phyloP scores from a whole-genome alignment of 768 basidiomycete species.

The Macrolepiota dolichaula region DNA sequence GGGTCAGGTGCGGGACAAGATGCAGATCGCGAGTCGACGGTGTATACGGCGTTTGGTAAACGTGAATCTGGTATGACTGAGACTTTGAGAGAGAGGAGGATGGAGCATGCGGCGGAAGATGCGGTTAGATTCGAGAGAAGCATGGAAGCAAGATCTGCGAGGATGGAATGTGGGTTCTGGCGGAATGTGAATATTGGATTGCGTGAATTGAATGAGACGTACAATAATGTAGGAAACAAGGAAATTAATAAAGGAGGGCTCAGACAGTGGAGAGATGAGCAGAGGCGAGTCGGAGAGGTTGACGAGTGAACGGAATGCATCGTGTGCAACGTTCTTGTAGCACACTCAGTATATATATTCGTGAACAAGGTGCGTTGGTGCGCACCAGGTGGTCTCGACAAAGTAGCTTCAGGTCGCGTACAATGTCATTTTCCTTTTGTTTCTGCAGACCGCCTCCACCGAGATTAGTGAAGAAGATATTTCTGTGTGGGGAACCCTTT shows the following conservation, averaged over 20 bases:
- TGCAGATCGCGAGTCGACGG: conserved; percentile 77
- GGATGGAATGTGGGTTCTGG: conserved; percentile 85
- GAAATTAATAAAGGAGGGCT: conserved; percentile 72
- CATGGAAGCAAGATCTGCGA: conserved; percentile 97
- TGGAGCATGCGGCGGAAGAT: conserved; percentile 61
- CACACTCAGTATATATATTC: not conserved
- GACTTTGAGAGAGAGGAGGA: conserved; percentile 64
- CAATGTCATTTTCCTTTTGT: conserved; percentile 59
- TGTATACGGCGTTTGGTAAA: conserved; percentile 57
- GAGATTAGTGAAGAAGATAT: conserved; percentile 69
- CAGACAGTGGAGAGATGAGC: conserved; percentile 63
- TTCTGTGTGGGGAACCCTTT: conserved; percentile 63
- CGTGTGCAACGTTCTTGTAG: conserved; percentile 82
- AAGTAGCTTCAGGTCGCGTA: conserved; percentile 80
- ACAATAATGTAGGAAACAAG: conserved; percentile 90
- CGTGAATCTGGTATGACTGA: conserved; percentile 50
- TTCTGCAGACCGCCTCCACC: conserved; percentile 55
- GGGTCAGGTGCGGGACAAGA: conserved; percentile 74
- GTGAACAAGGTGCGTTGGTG: conserved; percentile 14
- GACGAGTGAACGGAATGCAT: conserved; percentile 90
- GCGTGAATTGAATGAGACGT: conserved; percentile 25
- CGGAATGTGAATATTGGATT: conserved; percentile 10
- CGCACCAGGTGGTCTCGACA: conserved; percentile 86
- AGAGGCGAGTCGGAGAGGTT: conserved; percentile 87
- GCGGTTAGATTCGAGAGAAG: conserved; percentile 91